Base-by-base conservation (phyloP, 73 alveolate species). In the Diophrys appendiculata region DNA sequence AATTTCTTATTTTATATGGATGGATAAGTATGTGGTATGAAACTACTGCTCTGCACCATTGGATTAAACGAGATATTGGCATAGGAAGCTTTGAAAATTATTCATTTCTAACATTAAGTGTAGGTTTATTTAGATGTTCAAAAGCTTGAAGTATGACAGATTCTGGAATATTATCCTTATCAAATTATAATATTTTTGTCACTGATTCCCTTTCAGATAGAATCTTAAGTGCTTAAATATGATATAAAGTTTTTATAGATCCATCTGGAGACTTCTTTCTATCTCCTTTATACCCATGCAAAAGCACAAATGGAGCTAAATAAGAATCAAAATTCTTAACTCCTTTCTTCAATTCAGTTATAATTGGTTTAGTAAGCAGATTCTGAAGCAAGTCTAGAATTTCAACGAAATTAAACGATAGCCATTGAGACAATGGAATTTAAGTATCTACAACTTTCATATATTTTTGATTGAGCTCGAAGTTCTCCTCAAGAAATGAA, bases 1-100 rank as follows among this genome's bases (percentile, higher is more conserved):
- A 82, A 76, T 93, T 93, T 75, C 98, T 90, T 34, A 87, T 90
- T 68, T 87, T 90, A 68, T 93, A 93, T 3, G 98, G 98, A 80
- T 93, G 98, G 28, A 93, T 89, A 31, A 93, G 83, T 52, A 93
- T 90, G 80, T 93, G 98, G 71, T 93, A 93, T 5, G 95, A 87
- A 2, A 93, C 89, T n/a, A 93, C 83, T 2, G 87, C 90, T 52
- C 91, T 90, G 33, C 94, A 88, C 96, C 96, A 93, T 29, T 55
- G 34, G 29, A 93, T 86, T 75, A 93, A 71, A 30, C 79, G 79
- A 18, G 91, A 87, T 35, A 93, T 82, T 53, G 91, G 84, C n/a
- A 76, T 43, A 33, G 84, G 73, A 52, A 93, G 68, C 64, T 70
- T 53, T 25, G 77, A 68, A 25, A 93, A 87, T 65, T 76, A 76